Base-by-base conservation (phyloP, 2,329 filamentous ascomycete species). In the Balansia obtecta region DNA sequence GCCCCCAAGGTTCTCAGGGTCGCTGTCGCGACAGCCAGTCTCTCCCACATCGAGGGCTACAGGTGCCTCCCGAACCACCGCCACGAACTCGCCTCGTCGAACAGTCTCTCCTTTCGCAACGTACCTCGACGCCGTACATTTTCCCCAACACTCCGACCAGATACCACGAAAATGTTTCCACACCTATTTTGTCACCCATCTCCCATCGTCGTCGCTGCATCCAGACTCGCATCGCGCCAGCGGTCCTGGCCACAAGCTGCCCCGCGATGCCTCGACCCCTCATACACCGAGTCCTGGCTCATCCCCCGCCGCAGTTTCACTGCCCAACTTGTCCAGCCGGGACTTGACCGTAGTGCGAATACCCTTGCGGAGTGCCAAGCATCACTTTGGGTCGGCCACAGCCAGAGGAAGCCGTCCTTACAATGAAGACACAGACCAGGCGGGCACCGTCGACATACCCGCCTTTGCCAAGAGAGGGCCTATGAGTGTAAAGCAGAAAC, bases 111-210 rank as follows among this genome's bases (percentile, higher is more conserved):
- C 43, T 38, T 46, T 48, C 32, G 20, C 48, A 27, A 45, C 45
- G 27, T 41, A 44, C 39, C 54, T 22, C 32, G n/a, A 16, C 43
- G 15, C 20, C 52, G 16, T 20, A n/a, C 40, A 43, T n/a, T 11
- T 47, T n/a, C 39, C 22, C 4, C 45, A 46, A 40, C 39, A 34
- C n/a, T 11, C 43, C 30, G 46, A 47, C 46, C 49, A 49, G 47
- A 48, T 49, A 41, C 45, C 47, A 47, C 52, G 50, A 40, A 52
- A 44, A 16, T 47, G 68, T 55, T 97, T 97, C 67, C 89, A 96
- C 71, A 89, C 94, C 60, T 97, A 98, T 72, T 98, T 98, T 67
- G 88, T 97, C 53, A 95, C 93, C 9, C 88, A 96, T 65, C 78
- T 98, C 1, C 91, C 93, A 4, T 95, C 89, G 16, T 94, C 89